Percentiles rank a stretch among this genome's conserved stretches.
phyloP scores from a whole-genome alignment of 352 stramenopile genomes.

The Phytophthora rubi region DNA sequence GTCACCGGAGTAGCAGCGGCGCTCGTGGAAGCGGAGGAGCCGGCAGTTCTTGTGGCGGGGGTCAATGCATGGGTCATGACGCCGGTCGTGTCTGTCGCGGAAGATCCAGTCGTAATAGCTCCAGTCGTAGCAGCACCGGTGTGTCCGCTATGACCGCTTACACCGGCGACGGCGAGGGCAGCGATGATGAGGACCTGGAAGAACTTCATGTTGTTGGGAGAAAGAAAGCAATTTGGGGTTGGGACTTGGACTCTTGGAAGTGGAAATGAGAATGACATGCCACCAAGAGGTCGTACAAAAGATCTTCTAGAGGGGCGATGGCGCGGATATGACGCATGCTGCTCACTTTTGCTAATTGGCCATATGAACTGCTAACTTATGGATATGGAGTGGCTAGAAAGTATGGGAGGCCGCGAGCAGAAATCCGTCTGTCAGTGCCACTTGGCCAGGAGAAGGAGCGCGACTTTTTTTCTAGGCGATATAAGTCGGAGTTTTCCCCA shows the following conservation, averaged over 20 bases:
- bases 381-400: too few relatives aligned
- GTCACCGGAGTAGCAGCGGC: background rate
- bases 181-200: constrained; percentile 35
- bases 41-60: constrained; percentile 3
- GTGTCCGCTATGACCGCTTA: constrained; percentile 12
- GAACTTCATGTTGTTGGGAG: constrained; percentile 32
- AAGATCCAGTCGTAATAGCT: background rate
- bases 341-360: too few relatives aligned
- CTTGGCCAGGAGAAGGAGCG: too few relatives aligned
- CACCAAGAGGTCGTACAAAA: too few relatives aligned
- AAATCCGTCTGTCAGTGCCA: too few relatives aligned
- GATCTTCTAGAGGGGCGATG: too few relatives aligned
- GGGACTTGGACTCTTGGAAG: constrained; percentile 22
- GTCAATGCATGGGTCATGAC: background rate
- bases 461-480: too few relatives aligned
- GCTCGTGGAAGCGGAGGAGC: background rate
- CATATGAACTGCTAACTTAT: too few relatives aligned
- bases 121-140: background rate
- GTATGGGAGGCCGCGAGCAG: too few relatives aligned
- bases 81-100: background rate
- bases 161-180: constrained; percentile 28
- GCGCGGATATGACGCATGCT: too few relatives aligned
- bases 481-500: too few relatives aligned
- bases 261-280: constrained; percentile 16
- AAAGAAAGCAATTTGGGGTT: background rate